A percentile compares a stretch with the other conserved stretches of the same genome.
Conservation (phyloP, 2,329 filamentous ascomycete genomes). For the Fusarium udum region DNA sequence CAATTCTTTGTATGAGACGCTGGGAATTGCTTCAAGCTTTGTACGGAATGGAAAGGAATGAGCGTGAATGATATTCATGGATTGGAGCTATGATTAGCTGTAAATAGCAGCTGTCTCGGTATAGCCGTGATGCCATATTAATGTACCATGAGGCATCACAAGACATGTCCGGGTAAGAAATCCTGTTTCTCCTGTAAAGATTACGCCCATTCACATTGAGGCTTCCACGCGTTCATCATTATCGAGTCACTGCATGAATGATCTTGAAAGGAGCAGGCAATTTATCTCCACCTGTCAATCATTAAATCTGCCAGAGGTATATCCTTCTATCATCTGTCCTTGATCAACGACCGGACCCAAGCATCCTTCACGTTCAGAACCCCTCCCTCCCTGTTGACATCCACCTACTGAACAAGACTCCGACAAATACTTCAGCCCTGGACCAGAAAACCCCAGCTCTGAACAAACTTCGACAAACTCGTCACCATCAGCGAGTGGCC, state of each 20-base stretch:
- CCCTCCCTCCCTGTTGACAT: background rate
- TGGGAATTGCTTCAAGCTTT: conserved; percentile 1
- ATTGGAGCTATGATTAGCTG: conserved; percentile 10
- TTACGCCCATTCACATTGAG: background rate
- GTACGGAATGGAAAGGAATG: conserved; percentile 13
- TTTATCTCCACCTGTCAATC: background rate
- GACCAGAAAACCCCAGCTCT: background rate
- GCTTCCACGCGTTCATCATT: background rate
- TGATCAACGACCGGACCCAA: background rate
- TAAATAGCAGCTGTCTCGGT: background rate
- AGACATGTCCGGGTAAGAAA: background rate
- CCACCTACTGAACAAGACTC: conserved; percentile 4
- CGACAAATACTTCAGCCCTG: conserved; percentile 1
- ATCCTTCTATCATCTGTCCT: conserved; percentile 13
- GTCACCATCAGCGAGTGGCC: background rate
- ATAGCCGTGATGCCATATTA: background rate
- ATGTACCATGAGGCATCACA: conserved; percentile 16
- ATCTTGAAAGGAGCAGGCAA: background rate
- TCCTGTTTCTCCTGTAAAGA: background rate
- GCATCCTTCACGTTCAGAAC: background rate
- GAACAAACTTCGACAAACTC: background rate
- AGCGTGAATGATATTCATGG: conserved; percentile 1
- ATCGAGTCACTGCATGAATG: background rate
- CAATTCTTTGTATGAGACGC: background rate
- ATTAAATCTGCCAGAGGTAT: conserved; percentile 28